Base-by-base conservation (phyloP, 176 grass and related monocot species). In the Thinopyrum elongatum region DNA sequence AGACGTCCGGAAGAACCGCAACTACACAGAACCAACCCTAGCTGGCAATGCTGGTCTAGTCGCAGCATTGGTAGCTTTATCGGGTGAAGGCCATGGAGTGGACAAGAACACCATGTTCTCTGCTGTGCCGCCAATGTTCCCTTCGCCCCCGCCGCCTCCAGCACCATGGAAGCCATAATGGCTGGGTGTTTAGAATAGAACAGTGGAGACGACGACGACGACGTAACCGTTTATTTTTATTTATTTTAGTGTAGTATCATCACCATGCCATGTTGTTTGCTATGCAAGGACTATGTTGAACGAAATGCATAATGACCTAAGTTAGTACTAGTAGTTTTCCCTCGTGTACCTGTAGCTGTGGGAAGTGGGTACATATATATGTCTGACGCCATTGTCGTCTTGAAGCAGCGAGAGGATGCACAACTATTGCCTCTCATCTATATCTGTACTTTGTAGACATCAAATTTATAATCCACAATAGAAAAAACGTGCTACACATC, bases 41-140 rank as follows among this genome's bases (percentile, higher is more conserved):
- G 95, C 65, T 1, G 93, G 95, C 81, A 98, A 95, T 89, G 95
- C 95, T 26, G 95, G 93, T 81, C 85, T 98, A 59, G 95, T 98
- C 5, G 93, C 95, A 23, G 95, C 95, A 46, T 82, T 98, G 42
- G 84, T 94, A 11, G 83, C 91, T 46, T 85, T 98, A 66, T 98
- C 95, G 0, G 91, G 93, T 27, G 93, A 94, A 78, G 79, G 76
- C 55, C 88, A 53, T 34, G 95, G 91, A 21, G 68, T 98, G 61
- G 95, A 98, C 68, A 98, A 94, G 92, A 98, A 98, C 74, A 82
- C 91, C 0, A 98, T 98, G 87, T 98, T 98, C 77, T 95, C 91
- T 61, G 92, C 93, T 4, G 92, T 97, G n/a, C 95, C 95, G 0
- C 93, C 95, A 8, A 95, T 98, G 95, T 98, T 95, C 65, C 95